A percentile compares a stretch with the other conserved stretches of the same genome.
Evolutionary conservation across 2,329 filamentous ascomycete genomes (phyloP).

Genomic region (Nannizziopsis barbatae): DNA sequence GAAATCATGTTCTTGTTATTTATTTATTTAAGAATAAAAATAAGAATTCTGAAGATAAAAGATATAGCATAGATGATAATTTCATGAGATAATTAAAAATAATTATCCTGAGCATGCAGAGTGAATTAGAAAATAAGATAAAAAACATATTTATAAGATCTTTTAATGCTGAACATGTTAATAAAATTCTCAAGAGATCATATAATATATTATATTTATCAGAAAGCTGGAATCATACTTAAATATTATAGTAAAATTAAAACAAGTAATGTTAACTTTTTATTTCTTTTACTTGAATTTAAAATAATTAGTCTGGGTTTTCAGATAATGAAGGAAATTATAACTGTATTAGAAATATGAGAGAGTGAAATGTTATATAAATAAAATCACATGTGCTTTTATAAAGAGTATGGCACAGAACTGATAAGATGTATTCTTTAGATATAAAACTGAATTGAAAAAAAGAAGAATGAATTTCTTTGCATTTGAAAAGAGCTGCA

Average conservation of each 20-base stretch:
- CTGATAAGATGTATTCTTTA: slow-evolving; percentile 9
- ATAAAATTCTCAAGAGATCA: slow-evolving; percentile 16
- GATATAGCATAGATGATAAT: slow-evolving; percentile 2
- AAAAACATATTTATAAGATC: neutral
- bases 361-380: slow-evolving; percentile 26
- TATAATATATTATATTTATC: slow-evolving; percentile 23
- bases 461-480: slow-evolving; percentile 46
- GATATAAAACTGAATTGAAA: slow-evolving; percentile 38
- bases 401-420: slow-evolving; percentile 41
- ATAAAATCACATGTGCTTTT: slow-evolving; percentile 43
- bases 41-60: slow-evolving; percentile 36
- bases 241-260: slow-evolving; percentile 46
- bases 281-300: slow-evolving; percentile 42
- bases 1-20: slow-evolving; percentile 44
- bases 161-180: neutral
- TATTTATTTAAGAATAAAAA: slow-evolving; percentile 36
- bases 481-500: slow-evolving; percentile 46
- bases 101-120: slow-evolving; percentile 16
- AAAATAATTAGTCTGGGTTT: slow-evolving; percentile 38
- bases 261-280: slow-evolving; percentile 44
- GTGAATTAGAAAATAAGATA: neutral
- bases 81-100: slow-evolving; percentile 11
- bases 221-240: slow-evolving; percentile 41
- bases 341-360: slow-evolving; percentile 31
- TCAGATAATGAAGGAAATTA: slow-evolving; percentile 37